Evolutionary conservation across 768 basidiomycete genomes (phyloP).

Genomic region (Trametes cinnabarina): DNA sequence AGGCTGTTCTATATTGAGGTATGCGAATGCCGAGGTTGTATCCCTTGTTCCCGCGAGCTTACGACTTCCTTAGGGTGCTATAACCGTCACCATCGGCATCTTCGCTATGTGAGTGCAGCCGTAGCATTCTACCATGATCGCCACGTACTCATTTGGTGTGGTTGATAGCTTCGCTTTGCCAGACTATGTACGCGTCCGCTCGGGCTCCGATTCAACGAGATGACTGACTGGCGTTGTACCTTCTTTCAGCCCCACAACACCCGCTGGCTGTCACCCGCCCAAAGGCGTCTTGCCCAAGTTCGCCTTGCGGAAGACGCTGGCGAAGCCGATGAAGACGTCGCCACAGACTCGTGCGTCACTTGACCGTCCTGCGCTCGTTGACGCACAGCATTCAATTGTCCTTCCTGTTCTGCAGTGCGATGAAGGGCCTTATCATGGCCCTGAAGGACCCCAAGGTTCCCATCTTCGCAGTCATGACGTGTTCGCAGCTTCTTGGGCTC

Average conservation of each 20-base stretch:
- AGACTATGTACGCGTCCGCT: constrained; percentile 46
- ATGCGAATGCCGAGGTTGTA: constrained; percentile 2
- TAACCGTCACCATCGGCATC: constrained; percentile 61
- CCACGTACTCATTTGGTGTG: not conserved
- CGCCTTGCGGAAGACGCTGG: constrained; percentile 68
- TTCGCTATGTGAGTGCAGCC: constrained; percentile 44
- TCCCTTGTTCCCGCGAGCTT: not conserved
- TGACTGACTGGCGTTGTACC: not conserved
- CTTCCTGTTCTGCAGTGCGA: constrained; percentile 34
- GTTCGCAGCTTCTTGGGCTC: constrained; percentile 50
- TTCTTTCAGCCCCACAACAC: constrained; percentile 55
- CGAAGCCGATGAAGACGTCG: constrained; percentile 62
- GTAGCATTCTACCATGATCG: not conserved
- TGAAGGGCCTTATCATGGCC: constrained; percentile 53
- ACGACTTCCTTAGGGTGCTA: constrained; percentile 45
- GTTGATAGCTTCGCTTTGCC: constrained; percentile 51
- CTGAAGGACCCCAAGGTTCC: constrained; percentile 53
- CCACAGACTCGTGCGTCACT: constrained; percentile 50
- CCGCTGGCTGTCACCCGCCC: constrained; percentile 49
- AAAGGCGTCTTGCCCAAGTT: constrained; percentile 59
- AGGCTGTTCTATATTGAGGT: constrained; percentile 76
- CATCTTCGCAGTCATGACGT: constrained; percentile 53
- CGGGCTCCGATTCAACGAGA: not conserved
- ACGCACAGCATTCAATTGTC: not conserved
- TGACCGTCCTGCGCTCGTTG: not conserved